A percentile compares a stretch with the other conserved stretches of the same genome.
These are phyloP conservation scores for Coemansia sp. DNA, from an alignment of 192 early-diverging fungal species.

Conservation along the genomic window DNA sequence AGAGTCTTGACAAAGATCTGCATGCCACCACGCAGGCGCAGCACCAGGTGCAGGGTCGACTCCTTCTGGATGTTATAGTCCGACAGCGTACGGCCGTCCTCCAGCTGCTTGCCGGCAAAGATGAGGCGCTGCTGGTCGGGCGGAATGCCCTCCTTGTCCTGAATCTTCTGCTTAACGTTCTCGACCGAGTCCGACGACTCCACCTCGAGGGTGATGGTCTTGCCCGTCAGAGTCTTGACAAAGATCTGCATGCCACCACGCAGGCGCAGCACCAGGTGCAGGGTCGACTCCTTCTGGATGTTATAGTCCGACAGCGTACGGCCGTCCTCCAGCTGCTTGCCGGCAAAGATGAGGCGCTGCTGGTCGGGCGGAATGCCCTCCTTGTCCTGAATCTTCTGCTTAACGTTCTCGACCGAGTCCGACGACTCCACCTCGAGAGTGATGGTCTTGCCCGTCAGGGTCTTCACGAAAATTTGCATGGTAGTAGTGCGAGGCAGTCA, in stretches of 20 bases:
- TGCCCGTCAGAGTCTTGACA: slow-evolving; percentile 82
- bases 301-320: slow-evolving; percentile 98
- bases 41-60: slow-evolving; percentile 71
- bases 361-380: slow-evolving; percentile 84
- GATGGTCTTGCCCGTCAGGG: slow-evolving; percentile 80
- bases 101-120: slow-evolving; percentile 78
- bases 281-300: slow-evolving; percentile 99
- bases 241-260: slow-evolving; percentile 95
- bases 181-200: slow-evolving; percentile 82
- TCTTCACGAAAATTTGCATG: slow-evolving; percentile 82
- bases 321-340: slow-evolving; percentile 99
- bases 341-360: slow-evolving; percentile 81
- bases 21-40: slow-evolving; percentile 72
- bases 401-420: slow-evolving; percentile 76
- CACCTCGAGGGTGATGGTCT: slow-evolving; percentile 85
- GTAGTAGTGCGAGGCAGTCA: too few species aligned
- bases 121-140: slow-evolving; percentile 80
- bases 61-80: slow-evolving; percentile 87
- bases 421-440: slow-evolving; percentile 87
- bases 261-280: slow-evolving; percentile 93
- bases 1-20: slow-evolving; percentile 65
- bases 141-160: slow-evolving; percentile 83
- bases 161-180: slow-evolving; percentile 79
- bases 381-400: slow-evolving; percentile 81
- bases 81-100: slow-evolving; percentile 65